phyloP scores from a whole-genome alignment of 225 moss, liverwort and hornwort genomes.

The Polytrichum formosum region DNA sequence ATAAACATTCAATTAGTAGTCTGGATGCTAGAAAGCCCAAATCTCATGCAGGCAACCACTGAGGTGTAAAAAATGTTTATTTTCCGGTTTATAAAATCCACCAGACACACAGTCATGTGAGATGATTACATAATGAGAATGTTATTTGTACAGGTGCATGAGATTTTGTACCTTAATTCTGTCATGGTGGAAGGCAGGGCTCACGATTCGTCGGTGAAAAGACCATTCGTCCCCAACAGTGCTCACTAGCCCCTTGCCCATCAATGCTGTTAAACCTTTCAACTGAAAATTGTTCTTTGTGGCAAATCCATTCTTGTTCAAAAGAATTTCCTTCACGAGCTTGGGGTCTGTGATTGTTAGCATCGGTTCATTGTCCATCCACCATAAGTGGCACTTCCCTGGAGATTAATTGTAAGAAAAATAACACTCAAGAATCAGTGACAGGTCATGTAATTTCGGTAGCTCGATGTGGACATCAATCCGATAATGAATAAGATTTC shows the following conservation, averaged over 20 bases:
- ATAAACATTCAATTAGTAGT: too few species aligned
- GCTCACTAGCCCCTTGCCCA: conserved; percentile 28
- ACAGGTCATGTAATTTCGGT: too few species aligned
- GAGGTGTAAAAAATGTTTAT: too few species aligned
- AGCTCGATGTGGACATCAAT: too few species aligned
- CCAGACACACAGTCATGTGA: too few species aligned
- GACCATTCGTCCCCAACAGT: conserved; percentile 30
- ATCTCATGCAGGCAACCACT: too few species aligned
- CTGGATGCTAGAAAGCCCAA: too few species aligned
- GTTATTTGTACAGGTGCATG: too few species aligned
- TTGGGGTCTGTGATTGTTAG: conserved; percentile 25
- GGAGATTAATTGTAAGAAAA: background rate
- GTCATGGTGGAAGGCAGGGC: conserved; percentile 32
- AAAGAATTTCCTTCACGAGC: conserved; percentile 22
- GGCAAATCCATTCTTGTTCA: conserved; percentile 2
- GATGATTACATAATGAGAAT: too few species aligned
- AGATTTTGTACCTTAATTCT: conserved; percentile 22
- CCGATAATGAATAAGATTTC: too few species aligned
- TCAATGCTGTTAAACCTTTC: conserved; percentile 11
- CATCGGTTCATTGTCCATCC: conserved; percentile 22
- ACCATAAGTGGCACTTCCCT: conserved; percentile 30
- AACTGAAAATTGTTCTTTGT: background rate
- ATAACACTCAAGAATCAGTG: too few species aligned
- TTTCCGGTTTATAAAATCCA: too few species aligned
- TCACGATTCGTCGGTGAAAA: conserved; percentile 28